A percentile compares a stretch with the other conserved stretches of the same genome.
Evolutionary conservation across 2,329 filamentous ascomycete species (phyloP).

Genomic region (Colletotrichum lupini): DNA sequence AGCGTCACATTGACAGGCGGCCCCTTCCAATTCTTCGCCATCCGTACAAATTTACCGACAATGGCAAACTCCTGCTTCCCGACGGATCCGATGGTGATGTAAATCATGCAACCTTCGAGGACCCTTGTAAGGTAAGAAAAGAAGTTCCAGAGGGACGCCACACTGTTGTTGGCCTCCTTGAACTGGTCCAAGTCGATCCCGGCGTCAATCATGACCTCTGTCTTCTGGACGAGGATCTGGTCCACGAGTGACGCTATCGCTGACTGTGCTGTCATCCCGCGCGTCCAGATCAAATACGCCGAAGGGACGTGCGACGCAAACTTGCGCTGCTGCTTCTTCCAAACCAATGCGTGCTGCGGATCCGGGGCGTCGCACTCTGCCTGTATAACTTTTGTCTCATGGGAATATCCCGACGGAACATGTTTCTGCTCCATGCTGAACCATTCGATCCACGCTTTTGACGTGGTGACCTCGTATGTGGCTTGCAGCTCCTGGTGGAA

Average conservation of each 20-base stretch:
- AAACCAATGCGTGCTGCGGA: slow-evolving; percentile 42
- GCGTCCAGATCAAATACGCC: slow-evolving; percentile 42
- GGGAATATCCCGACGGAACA: slow-evolving; percentile 38
- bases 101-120: slow-evolving; percentile 40
- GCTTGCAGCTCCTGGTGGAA: slow-evolving; percentile 42
- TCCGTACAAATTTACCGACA: slow-evolving; percentile 39
- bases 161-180: slow-evolving; percentile 34
- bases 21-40: slow-evolving; percentile 39
- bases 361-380: slow-evolving; percentile 44
- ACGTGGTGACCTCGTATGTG: slow-evolving; percentile 41
- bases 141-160: slow-evolving; percentile 39
- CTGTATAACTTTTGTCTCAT: slow-evolving; percentile 38
- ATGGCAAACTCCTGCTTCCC: slow-evolving; percentile 41
- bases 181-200: slow-evolving; percentile 38
- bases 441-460: slow-evolving; percentile 41
- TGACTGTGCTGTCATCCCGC: slow-evolving; percentile 42
- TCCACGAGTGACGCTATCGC: slow-evolving; percentile 41
- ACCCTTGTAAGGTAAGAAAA: slow-evolving; percentile 36
- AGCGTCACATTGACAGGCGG: slow-evolving; percentile 41
- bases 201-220: slow-evolving; percentile 36
- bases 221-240: slow-evolving; percentile 42
- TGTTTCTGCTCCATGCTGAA: slow-evolving; percentile 41
- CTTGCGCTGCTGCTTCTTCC: slow-evolving; percentile 39
- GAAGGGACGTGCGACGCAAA: slow-evolving; percentile 38
- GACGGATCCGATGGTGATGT: slow-evolving; percentile 42